Evolutionary conservation across 306 rosid species (phyloP).

Genomic region (Mimosa bimucronata): DNA sequence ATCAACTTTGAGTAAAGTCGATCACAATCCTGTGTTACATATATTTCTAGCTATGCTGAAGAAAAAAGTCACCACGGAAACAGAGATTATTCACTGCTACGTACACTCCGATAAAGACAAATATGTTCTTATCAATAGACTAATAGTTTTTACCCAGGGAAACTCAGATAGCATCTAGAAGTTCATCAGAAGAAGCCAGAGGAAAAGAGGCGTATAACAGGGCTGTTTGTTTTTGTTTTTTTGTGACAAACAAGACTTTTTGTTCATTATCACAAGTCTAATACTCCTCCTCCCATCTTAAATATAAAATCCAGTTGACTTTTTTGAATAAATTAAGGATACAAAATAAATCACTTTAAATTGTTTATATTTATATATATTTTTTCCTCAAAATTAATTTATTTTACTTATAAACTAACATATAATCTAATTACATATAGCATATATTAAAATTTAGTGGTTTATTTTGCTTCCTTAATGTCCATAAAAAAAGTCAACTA

Average conservation of each 20-base stretch:
- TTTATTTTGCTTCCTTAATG: no score
- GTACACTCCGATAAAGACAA: not conserved
- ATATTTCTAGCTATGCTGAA: not conserved
- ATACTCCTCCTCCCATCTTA: no score
- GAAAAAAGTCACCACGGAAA: not conserved
- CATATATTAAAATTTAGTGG: no score
- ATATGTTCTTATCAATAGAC: not conserved
- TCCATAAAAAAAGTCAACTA: no score
- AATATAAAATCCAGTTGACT: no score
- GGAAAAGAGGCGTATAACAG: not conserved
- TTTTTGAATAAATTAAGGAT: no score
- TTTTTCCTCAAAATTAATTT: no score
- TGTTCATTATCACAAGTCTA: slow-evolving; percentile 13
- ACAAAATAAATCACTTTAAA: no score
- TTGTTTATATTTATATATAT: no score
- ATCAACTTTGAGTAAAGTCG: not conserved
- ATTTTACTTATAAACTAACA: no score
- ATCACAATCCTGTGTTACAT: not conserved
- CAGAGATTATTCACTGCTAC: not conserved
- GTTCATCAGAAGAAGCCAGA: slow-evolving; percentile 4
- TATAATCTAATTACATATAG: no score
- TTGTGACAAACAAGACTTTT: no score
- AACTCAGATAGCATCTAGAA: not conserved
- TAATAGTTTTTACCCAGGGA: not conserved
- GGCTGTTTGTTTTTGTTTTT: not conserved